phyloP scores from a whole-genome alignment of 331 rosid genomes.

The Spiraea crenata region DNA sequence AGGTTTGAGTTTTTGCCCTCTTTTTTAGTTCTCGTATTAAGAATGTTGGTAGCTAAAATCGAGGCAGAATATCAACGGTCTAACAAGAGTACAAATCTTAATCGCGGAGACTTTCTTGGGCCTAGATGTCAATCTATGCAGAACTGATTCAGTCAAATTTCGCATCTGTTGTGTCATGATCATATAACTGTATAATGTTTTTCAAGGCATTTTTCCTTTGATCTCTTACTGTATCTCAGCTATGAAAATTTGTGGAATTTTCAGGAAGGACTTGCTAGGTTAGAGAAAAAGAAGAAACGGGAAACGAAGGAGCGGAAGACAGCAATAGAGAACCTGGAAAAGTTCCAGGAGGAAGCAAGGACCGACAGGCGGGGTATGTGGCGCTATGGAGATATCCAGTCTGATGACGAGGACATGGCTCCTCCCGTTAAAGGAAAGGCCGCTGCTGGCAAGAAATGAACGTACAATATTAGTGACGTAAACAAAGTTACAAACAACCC shows the following conservation, averaged over 20 bases:
- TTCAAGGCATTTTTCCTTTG: neutral
- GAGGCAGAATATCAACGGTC: too few species aligned
- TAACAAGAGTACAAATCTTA: too few species aligned
- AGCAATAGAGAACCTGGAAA: constrained; percentile 75
- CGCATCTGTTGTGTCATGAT: neutral
- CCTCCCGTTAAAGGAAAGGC: constrained; percentile 66
- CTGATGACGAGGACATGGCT: constrained; percentile 76
- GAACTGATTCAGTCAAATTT: neutral
- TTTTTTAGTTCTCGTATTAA: neutral
- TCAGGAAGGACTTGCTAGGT: constrained; percentile 89
- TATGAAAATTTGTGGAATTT: constrained; percentile 27
- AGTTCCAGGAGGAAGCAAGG: constrained; percentile 76
- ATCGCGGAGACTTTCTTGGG: too few species aligned
- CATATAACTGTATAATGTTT: neutral
- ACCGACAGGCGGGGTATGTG: constrained; percentile 74
- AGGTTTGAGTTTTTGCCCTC: constrained; percentile 44
- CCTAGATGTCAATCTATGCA: neutral
- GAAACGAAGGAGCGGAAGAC: constrained; percentile 62
- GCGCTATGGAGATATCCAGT: constrained; percentile 88
- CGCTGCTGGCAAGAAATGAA: constrained; percentile 59
- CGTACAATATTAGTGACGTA: constrained; percentile 19
- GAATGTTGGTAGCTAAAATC: too few species aligned
- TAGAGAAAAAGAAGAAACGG: constrained; percentile 77
- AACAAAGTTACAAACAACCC: constrained; percentile 32
- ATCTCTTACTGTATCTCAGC: neutral